phyloP scores from a whole-genome alignment of 345 rosid species.

The Balakata baccata region DNA sequence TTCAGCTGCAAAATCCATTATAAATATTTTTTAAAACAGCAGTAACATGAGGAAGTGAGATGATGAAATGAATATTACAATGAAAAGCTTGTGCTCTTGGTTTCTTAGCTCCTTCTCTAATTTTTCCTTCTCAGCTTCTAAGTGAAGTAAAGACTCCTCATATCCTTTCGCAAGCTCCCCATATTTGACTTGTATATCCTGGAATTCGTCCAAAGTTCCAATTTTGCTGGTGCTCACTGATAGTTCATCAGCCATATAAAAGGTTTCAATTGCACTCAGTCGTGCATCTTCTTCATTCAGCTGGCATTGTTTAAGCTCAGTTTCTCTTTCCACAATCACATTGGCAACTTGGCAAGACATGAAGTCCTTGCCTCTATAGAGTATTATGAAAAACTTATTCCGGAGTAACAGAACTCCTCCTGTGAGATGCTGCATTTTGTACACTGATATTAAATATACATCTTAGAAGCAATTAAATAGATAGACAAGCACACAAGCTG shows the following conservation, averaged over 20 bases:
- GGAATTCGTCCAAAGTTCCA: conserved; percentile 74
- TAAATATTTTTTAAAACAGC: conserved; percentile 15
- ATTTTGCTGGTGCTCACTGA: conserved; percentile 35
- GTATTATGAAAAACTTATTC: conserved; percentile 65
- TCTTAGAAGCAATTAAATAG: conserved; percentile 3
- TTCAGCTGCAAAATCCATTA: conserved; percentile 49
- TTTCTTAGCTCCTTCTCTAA: conserved; percentile 51
- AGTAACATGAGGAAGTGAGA: conserved; percentile 15
- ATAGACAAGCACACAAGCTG: background rate
- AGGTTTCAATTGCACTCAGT: conserved; percentile 41
- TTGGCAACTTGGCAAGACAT: conserved; percentile 52
- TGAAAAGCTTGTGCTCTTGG: conserved; percentile 61
- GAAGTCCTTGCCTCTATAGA: conserved; percentile 82
- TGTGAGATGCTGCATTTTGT: conserved; percentile 55
- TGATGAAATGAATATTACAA: conserved; percentile 43
- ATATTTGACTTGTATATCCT: conserved; percentile 43
- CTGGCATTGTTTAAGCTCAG: conserved; percentile 50
- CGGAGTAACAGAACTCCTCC: conserved; percentile 78
- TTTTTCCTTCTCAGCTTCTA: conserved; percentile 54
- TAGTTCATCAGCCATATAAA: conserved; percentile 35
- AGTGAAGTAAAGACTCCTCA: conserved; percentile 35
- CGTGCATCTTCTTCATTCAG: conserved; percentile 63
- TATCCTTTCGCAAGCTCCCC: conserved; percentile 33
- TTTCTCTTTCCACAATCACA: conserved; percentile 60
- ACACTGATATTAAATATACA: conserved; percentile 5